Base-by-base conservation (phyloP, 768 basidiomycete species). In the Podaxis sp. region DNA sequence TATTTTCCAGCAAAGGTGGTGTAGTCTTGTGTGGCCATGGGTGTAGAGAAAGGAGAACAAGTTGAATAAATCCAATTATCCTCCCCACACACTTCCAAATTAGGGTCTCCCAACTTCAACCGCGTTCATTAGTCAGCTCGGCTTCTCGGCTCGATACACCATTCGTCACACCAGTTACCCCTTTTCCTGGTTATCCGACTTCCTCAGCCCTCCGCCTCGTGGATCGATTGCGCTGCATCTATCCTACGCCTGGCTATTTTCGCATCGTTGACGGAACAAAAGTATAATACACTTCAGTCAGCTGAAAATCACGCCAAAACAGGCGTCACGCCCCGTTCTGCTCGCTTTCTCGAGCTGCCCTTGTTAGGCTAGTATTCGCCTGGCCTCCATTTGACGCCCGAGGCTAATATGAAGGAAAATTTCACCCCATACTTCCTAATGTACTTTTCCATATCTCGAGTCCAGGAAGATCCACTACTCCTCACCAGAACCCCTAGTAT, bases 1-100 rank as follows among this genome's bases (percentile, higher is more conserved):
- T 92, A 92, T 70, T 90, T 90, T 51, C 90, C 89, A 59, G 87
- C 90, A 68, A 92, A 88, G 8, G 78, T 82, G 12, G 75, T 75
- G 44, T 61, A 62, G 30, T 59, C 55, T 38, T 13, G 30, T n/a
- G 52, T 28, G 51, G 57, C 38, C 52, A 52, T 56, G 44, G 38
- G 26, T n/a, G 11, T 5, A 33, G 36, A 13, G 33, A 64, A 13
- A 51, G 36, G 19, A 28, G 53, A 13, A 57, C 42, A 24, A n/a
- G 22, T 46, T 46, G 36, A 24, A 36, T 49, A 36, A 51, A 59
- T 13, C 22, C 28, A 49, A 36, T 48, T 36, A 49, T 17, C 30
- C 24, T 13, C 17, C 57, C 22, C 57, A 28, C 59, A 28, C 11
- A 17, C 24, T 26, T 52, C 38, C 49, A 42, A 26, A 17, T 52